phyloP scores from a whole-genome alignment of 192 early-diverging fungal species.

The Diversispora epigaea region DNA sequence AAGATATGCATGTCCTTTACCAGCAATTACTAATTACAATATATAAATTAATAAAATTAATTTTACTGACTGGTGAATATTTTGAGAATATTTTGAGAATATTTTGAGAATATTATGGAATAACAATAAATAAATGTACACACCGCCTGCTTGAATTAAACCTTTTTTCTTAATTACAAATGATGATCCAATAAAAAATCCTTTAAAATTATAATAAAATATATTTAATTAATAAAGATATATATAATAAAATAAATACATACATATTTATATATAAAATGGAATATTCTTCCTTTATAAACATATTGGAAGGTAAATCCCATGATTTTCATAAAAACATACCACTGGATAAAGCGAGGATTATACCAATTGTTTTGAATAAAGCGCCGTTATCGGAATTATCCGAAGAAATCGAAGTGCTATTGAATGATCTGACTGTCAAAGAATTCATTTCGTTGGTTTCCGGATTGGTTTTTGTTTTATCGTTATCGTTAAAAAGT shows the following conservation, averaged over 20 bases:
- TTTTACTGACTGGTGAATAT: not conserved
- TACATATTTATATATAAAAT: too few relatives aligned
- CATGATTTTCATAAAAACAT: not conserved
- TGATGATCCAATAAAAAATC: slow-evolving; percentile 86
- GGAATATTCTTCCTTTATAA: too few relatives aligned
- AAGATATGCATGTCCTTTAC: slow-evolving; percentile 56
- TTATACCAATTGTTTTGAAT: not conserved
- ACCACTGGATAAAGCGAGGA: not conserved
- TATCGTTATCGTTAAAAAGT: too few relatives aligned
- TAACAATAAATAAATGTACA: not conserved
- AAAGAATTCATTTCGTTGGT: not conserved
- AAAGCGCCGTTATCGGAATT: not conserved
- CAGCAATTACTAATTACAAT: slow-evolving; percentile 38
- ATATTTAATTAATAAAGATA: not conserved
- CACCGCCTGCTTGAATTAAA: slow-evolving; percentile 68
- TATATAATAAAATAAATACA: not conserved
- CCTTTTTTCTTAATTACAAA: slow-evolving; percentile 97
- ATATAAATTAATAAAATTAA: slow-evolving; percentile 3
- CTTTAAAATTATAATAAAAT: slow-evolving; percentile 46
- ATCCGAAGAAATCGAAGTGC: not conserved
- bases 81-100: not conserved
- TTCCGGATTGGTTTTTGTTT: not conserved
- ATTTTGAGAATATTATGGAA: not conserved
- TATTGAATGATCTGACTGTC: not conserved
- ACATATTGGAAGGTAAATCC: too few relatives aligned